Conservation (phyloP, 75 land plant species). For the Pinus taeda region DNA sequence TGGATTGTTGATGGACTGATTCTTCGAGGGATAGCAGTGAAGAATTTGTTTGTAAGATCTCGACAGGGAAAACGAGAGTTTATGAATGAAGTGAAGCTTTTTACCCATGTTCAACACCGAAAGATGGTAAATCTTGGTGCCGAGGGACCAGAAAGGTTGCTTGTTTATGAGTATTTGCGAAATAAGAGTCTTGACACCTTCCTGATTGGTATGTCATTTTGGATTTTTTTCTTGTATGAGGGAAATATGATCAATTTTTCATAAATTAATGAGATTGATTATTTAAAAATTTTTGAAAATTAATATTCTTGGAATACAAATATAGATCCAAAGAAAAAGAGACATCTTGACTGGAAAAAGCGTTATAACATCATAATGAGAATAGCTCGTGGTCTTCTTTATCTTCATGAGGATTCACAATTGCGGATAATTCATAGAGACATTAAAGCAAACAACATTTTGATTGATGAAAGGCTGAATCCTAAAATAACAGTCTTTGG, state of each 20-base stretch:
- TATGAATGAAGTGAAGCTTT: constrained; percentile 27
- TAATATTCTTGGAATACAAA: too few relatives aligned
- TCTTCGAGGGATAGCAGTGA: constrained; percentile 32
- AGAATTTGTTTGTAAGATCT: constrained; percentile 18
- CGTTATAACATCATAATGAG: background rate
- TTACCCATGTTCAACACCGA: constrained; percentile 21
- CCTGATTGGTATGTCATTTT: background rate
- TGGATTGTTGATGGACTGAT: background rate
- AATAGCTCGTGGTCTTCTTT: background rate
- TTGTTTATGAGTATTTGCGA: constrained; percentile 37
- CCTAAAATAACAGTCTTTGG: constrained; percentile 11
- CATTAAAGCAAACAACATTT: background rate
- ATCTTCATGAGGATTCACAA: background rate
- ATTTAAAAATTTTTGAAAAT: background rate
- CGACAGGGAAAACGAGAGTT: constrained; percentile 29
- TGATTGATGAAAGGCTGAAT: background rate
- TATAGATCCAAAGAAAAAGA: background rate
- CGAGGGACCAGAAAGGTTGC: constrained; percentile 19
- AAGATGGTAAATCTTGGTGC: constrained; percentile 33
- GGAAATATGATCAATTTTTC: too few relatives aligned
- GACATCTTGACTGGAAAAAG: background rate
- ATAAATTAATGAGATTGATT: background rate
- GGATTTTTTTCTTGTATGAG: background rate
- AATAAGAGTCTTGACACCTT: constrained; percentile 28
- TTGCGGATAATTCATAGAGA: background rate